phyloP scores from a whole-genome alignment of 2,329 filamentous ascomycete genomes.

The Ophiostoma fasciatum region DNA sequence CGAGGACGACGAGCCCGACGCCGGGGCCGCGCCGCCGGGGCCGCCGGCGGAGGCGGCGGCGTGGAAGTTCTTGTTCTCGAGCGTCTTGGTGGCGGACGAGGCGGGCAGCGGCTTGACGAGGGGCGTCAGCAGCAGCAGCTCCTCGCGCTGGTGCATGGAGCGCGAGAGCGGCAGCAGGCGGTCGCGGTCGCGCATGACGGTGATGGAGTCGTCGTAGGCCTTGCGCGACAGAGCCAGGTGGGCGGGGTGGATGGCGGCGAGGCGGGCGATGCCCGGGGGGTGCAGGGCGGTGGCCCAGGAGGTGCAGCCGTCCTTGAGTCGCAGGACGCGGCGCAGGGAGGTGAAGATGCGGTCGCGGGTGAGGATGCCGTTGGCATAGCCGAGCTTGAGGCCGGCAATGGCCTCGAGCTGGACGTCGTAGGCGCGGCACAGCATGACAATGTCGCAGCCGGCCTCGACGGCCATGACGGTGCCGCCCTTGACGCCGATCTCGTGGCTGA shows the following conservation, averaged over 20 bases:
- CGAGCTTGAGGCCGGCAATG: conserved; percentile 75
- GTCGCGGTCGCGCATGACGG: conserved; percentile 80
- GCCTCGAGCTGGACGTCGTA: conserved; percentile 84
- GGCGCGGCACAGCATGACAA: conserved; percentile 76
- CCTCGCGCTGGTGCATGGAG: conserved; percentile 70
- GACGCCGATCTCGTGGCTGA: conserved; percentile 93
- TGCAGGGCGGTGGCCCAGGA: conserved; percentile 88
- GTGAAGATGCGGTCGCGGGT: conserved; percentile 64
- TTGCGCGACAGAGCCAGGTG: conserved; percentile 70
- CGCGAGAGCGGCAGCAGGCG: conserved; percentile 69
- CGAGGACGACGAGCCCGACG: too few species aligned
- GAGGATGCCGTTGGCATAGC: conserved; percentile 82
- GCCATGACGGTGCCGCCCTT: conserved; percentile 96
- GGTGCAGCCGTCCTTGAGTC: conserved; percentile 72
- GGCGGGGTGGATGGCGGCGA: conserved; percentile 67
- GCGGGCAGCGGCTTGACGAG: conserved; percentile 86
- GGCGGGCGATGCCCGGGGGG: conserved; percentile 59
- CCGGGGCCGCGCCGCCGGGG: too few species aligned
- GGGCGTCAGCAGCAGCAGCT: conserved; percentile 77
- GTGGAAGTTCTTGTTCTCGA: conserved; percentile 27
- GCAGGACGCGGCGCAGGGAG: conserved; percentile 64
- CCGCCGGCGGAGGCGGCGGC: too few species aligned
- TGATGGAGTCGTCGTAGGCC: conserved; percentile 87
- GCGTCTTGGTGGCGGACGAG: conserved; percentile 62
- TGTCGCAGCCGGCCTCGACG: conserved; percentile 86